Evolutionary conservation across 352 stramenopile genomes (phyloP), one percentile per base, ranked within the genome.

Genomic region (Phytophthora lateralis): DNA sequence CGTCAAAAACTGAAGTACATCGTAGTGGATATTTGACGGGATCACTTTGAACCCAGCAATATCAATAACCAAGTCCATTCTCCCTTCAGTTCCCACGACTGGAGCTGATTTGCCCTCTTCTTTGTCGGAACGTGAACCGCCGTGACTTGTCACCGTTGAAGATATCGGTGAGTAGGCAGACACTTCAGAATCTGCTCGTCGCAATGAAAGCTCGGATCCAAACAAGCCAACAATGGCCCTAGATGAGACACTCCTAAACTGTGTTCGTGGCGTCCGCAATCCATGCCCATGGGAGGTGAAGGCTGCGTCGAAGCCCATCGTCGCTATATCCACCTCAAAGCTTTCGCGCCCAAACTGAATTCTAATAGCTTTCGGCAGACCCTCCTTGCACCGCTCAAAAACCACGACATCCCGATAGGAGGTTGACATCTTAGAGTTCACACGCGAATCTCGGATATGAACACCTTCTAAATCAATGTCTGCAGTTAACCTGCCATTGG

Each of bases 21-120:
- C 80, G 50, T 89, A 90, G 51, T 90, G 80, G 29, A 94, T 92
- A 56, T 91, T 94, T 3, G 82, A 92, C 32, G 85, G 82, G 20
- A 91, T 92, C 6, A 94, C 71, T 34, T 83, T 87, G 32, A 94
- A 92, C 12, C 82, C 82, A 17, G 85, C 71, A 24, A 94, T 53
- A 63, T 93, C 85, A 41, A 93, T 51, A 17, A 80, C 76, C 18
- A 94, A 34, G 43, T 94, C 79, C 43, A 89, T 90, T 37, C 72
- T 75, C 58, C 48, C 68, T 58, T 85, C 77, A 17, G 46, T 67
- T 35, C 62, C 63, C 15, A 65, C 9, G 12, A 63, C 39, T n/a
- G 52, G 12, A 8, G 60, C 12, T 11, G 41, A 12, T 7, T 69
- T 52, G 14, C 71, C 55, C 9, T 70, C 62, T 15, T 32, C 54